Evolutionary conservation across 805 yeast species (phyloP).

Genomic region (Zygoascus bituminiphila): DNA sequence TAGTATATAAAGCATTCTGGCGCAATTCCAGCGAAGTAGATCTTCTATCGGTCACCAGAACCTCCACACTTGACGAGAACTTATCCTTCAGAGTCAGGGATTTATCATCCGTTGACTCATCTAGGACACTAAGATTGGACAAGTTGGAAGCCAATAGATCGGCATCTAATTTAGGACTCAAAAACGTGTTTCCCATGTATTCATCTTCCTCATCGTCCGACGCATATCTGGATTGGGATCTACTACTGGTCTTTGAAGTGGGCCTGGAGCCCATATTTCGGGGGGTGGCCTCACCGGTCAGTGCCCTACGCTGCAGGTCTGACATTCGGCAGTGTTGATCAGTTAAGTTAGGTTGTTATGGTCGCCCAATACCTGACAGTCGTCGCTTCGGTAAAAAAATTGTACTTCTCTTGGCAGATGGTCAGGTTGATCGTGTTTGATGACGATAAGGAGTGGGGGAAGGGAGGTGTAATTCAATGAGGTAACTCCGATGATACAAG

Average conservation of each 20-base stretch:
- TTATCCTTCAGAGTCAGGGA: slow-evolving; percentile 13
- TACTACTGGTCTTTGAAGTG: neutral
- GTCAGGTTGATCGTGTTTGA: too few relatives aligned
- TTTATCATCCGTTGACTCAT: slow-evolving; percentile 1
- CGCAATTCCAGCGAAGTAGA: slow-evolving; percentile 26
- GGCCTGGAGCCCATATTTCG: neutral
- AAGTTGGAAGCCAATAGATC: slow-evolving; percentile 14
- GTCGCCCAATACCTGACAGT: too few relatives aligned
- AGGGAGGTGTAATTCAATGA: too few relatives aligned
- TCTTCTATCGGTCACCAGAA: slow-evolving; percentile 24
- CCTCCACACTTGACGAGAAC: slow-evolving; percentile 20
- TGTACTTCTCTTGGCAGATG: too few relatives aligned
- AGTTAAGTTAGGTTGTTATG: too few relatives aligned
- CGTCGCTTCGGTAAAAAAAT: too few relatives aligned
- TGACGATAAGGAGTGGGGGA: too few relatives aligned
- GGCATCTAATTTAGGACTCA: slow-evolving; percentile 12
- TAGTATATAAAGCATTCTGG: slow-evolving; percentile 26
- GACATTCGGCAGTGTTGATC: neutral
- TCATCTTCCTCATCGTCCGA: slow-evolving; percentile 17
- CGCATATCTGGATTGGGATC: neutral
- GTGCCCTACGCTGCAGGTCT: neutral
- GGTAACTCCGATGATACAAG: too few relatives aligned
- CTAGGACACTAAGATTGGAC: slow-evolving; percentile 8
- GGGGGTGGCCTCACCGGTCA: neutral
- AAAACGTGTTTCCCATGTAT: slow-evolving; percentile 15